Conservation (phyloP, 495 filamentous ascomycete genomes). For the Lasiosphaeria hispida region DNA sequence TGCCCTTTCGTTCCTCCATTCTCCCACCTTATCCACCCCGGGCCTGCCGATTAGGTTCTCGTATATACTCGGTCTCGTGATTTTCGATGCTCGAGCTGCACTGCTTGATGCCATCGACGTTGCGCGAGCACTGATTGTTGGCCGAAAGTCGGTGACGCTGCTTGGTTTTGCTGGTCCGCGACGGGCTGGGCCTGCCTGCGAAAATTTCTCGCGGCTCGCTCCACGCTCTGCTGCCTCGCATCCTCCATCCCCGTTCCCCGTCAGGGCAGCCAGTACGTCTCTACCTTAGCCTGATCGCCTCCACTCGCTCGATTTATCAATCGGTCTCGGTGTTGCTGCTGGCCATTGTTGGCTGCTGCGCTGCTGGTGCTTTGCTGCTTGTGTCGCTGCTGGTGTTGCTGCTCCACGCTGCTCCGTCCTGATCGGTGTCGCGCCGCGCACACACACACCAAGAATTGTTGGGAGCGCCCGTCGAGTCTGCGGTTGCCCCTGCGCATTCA, state of each 20-base stretch:
- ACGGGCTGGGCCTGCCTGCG: constrained; percentile 23
- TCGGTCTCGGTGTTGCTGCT: constrained; percentile 13
- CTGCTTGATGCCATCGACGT: constrained; percentile 22
- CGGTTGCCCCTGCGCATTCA: neutral
- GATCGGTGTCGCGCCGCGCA: neutral
- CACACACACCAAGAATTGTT: constrained; percentile 1
- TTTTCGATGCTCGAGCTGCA: constrained; percentile 23
- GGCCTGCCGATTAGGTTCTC: constrained; percentile 28
- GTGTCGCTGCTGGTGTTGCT: constrained; percentile 9
- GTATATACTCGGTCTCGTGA: constrained; percentile 31
- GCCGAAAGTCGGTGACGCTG: constrained; percentile 17
- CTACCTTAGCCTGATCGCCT: constrained; percentile 30
- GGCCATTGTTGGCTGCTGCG: constrained; percentile 10
- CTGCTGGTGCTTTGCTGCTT: constrained; percentile 1
- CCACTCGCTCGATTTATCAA: constrained; percentile 21
- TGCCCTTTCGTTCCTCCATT: constrained; percentile 32
- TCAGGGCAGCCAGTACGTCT: constrained; percentile 13
- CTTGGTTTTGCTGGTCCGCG: neutral
- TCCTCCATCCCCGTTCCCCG: constrained; percentile 12
- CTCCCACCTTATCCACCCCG: constrained; percentile 34
- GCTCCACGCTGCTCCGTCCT: constrained; percentile 5
- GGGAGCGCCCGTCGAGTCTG: neutral
- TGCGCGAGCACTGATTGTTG: constrained; percentile 29
- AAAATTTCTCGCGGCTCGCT: constrained; percentile 34
- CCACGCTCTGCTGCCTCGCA: constrained; percentile 18